Conservation (phyloP, 192 early-diverging fungal genomes). For the Entomortierella parvispora region DNA sequence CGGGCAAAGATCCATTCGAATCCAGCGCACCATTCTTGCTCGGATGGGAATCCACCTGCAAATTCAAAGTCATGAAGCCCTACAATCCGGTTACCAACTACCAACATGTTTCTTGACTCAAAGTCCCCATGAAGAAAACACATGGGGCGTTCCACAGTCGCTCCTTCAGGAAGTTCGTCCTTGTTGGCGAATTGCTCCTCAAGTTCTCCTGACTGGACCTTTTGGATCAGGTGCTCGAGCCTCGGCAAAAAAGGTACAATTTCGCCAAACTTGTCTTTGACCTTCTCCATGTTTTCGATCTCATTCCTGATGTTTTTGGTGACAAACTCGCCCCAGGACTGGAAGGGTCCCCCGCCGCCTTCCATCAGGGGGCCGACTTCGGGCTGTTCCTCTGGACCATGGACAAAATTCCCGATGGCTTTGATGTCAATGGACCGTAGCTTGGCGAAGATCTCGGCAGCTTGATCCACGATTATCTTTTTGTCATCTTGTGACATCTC, state of each 20-base stretch:
- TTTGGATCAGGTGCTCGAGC: slow-evolving; percentile 18
- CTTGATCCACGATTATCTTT: slow-evolving; percentile 20
- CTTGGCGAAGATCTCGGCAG: slow-evolving; percentile 16
- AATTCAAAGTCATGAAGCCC: slow-evolving; percentile 47
- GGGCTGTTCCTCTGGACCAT: slow-evolving; percentile 1
- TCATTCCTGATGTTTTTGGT: slow-evolving; percentile 27
- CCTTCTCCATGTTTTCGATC: slow-evolving; percentile 1
- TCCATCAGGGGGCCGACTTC: slow-evolving; percentile 39
- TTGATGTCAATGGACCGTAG: slow-evolving; percentile 24
- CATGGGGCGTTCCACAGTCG: not conserved
- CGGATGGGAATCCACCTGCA: slow-evolving; percentile 41
- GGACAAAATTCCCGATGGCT: slow-evolving; percentile 30
- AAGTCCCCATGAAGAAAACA: slow-evolving; percentile 39
- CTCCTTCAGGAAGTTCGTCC: not conserved
- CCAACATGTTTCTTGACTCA: slow-evolving; percentile 36
- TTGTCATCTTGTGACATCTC: slow-evolving; percentile 16
- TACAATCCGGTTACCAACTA: slow-evolving; percentile 23
- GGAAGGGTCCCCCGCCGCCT: slow-evolving; percentile 35
- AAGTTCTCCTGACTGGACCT: slow-evolving; percentile 26
- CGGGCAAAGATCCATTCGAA: slow-evolving; percentile 42
- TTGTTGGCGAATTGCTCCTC: slow-evolving; percentile 16
- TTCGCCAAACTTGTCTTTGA: slow-evolving; percentile 5
- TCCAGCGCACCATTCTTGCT: slow-evolving; percentile 49
- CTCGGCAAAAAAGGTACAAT: slow-evolving; percentile 1
- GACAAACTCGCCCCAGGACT: slow-evolving; percentile 26